Evolutionary conservation across 179 eudicot species (phyloP).

Genomic region (Silene noctiflora): DNA sequence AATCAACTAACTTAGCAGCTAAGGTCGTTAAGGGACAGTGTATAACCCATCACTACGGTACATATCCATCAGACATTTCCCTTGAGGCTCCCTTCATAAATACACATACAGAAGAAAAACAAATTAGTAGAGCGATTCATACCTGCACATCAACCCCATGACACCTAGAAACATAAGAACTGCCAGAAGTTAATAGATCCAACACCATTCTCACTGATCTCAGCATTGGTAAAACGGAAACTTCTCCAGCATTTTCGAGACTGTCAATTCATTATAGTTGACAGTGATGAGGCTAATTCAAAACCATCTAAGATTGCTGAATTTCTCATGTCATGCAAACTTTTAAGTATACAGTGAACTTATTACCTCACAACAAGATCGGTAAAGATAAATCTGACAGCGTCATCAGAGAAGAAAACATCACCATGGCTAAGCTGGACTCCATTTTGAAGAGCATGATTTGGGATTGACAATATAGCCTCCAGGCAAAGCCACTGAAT

Average conservation of each 20-base stretch:
- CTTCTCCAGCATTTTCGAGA: conserved; percentile 96
- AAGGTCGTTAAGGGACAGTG: background rate
- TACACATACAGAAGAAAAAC: conserved; percentile 6
- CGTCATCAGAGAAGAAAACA: conserved; percentile 54
- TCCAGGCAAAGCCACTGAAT: conserved; percentile 89
- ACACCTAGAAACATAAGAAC: conserved; percentile 41
- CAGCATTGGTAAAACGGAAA: conserved; percentile 76
- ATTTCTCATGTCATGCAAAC: background rate
- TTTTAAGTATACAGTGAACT: background rate
- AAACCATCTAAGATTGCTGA: background rate
- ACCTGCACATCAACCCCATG: conserved; percentile 61
- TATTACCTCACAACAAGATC: conserved; percentile 89
- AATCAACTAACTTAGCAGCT: background rate
- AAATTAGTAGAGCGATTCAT: background rate
- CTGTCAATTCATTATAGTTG: conserved; percentile 41
- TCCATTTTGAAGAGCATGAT: conserved; percentile 44
- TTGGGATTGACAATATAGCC: conserved; percentile 61
- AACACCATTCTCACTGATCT: conserved; percentile 72
- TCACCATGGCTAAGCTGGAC: conserved; percentile 31
- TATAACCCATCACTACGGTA: background rate
- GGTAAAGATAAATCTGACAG: conserved; percentile 43
- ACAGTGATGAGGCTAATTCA: conserved; percentile 4
- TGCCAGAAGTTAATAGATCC: conserved; percentile 54
- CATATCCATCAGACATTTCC: background rate
- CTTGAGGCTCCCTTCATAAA: background rate